phyloP scores from a whole-genome alignment of 2,329 filamentous ascomycete species.

The Aspergillus pseudonomiae region DNA sequence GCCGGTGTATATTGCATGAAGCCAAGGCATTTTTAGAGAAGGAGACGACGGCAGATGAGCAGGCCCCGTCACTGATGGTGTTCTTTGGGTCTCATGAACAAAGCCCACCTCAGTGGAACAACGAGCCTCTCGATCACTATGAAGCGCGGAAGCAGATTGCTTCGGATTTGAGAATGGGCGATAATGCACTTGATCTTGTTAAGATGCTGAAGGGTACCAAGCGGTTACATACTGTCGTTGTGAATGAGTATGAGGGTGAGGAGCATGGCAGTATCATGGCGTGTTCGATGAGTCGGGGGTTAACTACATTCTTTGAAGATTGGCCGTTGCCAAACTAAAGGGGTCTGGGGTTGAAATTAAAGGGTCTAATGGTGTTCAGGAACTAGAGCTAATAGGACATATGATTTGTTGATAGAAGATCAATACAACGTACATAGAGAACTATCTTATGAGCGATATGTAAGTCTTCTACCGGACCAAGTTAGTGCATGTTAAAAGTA shows the following conservation, averaged over 20 bases:
- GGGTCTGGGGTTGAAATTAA: neutral
- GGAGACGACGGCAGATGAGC: conserved; percentile 16
- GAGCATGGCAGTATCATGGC: conserved; percentile 36
- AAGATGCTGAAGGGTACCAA: conserved; percentile 18
- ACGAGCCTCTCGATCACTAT: conserved; percentile 39
- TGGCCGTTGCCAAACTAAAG: conserved; percentile 11
- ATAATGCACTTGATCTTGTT: conserved; percentile 25
- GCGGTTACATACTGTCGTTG: conserved; percentile 19
- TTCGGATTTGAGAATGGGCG: conserved; percentile 26
- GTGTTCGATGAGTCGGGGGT: conserved; percentile 23
- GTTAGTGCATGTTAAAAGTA: neutral
- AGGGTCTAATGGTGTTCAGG: neutral
- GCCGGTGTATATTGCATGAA: conserved; percentile 42
- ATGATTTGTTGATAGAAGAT: neutral
- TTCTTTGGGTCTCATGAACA: conserved; percentile 38
- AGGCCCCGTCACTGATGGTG: conserved; percentile 28
- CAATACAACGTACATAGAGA: neutral
- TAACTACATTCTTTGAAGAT: conserved; percentile 28
- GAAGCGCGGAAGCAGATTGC: conserved; percentile 24
- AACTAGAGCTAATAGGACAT: neutral
- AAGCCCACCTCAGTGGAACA: conserved; percentile 29
- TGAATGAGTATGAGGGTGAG: conserved; percentile 30
- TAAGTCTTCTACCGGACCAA: neutral
- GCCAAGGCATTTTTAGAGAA: conserved; percentile 32
- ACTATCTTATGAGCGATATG: neutral